Evolutionary conservation across 2,329 filamentous ascomycete genomes (phyloP), one percentile per base, ranked within the genome.

Genomic region (Xylaria sp.): DNA sequence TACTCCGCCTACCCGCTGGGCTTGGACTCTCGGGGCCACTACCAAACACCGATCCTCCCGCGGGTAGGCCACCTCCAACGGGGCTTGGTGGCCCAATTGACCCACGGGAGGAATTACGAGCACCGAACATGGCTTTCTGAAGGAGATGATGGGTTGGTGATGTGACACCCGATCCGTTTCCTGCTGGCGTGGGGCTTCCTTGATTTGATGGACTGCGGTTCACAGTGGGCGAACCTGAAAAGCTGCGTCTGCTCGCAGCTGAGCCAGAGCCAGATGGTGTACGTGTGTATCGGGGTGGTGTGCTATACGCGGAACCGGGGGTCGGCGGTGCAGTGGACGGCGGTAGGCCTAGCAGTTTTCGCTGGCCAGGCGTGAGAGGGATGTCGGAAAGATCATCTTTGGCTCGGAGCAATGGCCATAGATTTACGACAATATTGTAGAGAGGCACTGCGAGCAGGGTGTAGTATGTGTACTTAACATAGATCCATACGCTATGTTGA

Each of bases 341-440:
- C 38, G 89, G 85, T 3, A 99, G 86, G 48, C 93, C 93, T 53
- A 99, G 86, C 13, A 97, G 85, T 66, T 88, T 84, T 63, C 94
- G 90, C 80, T 98, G 95, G 11, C 88, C 87, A n/a, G 91, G 89
- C 0, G 94, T 97, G 67, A 99, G 85, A 63, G 94, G 88, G 52
- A 99, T 96, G 75, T 99, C 95, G 75, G 88, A 82, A 65, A 97
- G 84, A 65, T 93, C 85, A 75, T 98, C 95, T 68, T 83, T 83
- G 43, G 84, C 82, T 65, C 88, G 85, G 70, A 92, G 77, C 11
- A 97, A 83, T 2, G 94, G 95, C 46, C 87, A 80, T 59, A 91
- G 79, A 37, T 92, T 90, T 56, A 88, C 71, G 64, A 80, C 73
- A 54, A 96, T 90, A 76, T 96, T 96, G 71, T 89, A 76, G 49